Conservation (phyloP, 2,329 filamentous ascomycete genomes). For the Claviceps africana region DNA sequence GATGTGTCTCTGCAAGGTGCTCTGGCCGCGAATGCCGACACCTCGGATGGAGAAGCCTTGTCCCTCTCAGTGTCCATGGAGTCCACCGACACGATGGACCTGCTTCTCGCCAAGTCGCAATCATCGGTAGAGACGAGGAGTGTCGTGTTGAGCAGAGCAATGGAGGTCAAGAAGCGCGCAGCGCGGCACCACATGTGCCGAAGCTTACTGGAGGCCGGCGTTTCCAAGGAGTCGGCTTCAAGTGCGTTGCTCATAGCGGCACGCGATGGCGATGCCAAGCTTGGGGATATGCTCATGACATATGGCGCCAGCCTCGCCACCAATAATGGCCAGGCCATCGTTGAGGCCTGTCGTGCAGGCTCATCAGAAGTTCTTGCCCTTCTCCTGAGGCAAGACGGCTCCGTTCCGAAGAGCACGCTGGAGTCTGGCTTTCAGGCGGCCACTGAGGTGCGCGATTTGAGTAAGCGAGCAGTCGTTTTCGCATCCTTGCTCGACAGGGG, state of each 20-base stretch:
- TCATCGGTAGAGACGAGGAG: slow-evolving; percentile 26
- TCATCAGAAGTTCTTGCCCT: slow-evolving; percentile 35
- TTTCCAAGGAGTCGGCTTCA: slow-evolving; percentile 30
- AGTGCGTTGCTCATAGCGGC: slow-evolving; percentile 37
- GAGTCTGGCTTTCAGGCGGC: slow-evolving; percentile 41
- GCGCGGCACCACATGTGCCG: slow-evolving; percentile 29
- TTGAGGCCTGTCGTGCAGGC: slow-evolving; percentile 39
- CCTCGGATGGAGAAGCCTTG: slow-evolving; percentile 35
- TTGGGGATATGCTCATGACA: slow-evolving; percentile 35
- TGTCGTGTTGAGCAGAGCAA: slow-evolving; percentile 28
- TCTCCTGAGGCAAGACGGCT: slow-evolving; percentile 28
- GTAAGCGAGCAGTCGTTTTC: slow-evolving; percentile 34
- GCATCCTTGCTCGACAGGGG: slow-evolving; percentile 35
- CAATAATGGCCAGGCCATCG: slow-evolving; percentile 37
- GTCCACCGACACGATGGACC: slow-evolving; percentile 28
- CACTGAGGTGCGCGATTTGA: slow-evolving; percentile 36
- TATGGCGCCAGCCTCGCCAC: slow-evolving; percentile 38
- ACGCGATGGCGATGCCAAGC: slow-evolving; percentile 35
- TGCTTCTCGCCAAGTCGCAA: slow-evolving; percentile 26
- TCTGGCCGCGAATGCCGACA: slow-evolving; percentile 33
- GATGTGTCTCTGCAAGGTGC: slow-evolving; percentile 34
- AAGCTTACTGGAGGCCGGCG: slow-evolving; percentile 31
- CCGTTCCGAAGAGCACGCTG: slow-evolving; percentile 28
- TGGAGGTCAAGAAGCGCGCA: slow-evolving; percentile 25
- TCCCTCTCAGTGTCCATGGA: slow-evolving; percentile 30